Evolutionary conservation across 306 rosid genomes (phyloP).

Genomic region (Vachellia pachyceras): DNA sequence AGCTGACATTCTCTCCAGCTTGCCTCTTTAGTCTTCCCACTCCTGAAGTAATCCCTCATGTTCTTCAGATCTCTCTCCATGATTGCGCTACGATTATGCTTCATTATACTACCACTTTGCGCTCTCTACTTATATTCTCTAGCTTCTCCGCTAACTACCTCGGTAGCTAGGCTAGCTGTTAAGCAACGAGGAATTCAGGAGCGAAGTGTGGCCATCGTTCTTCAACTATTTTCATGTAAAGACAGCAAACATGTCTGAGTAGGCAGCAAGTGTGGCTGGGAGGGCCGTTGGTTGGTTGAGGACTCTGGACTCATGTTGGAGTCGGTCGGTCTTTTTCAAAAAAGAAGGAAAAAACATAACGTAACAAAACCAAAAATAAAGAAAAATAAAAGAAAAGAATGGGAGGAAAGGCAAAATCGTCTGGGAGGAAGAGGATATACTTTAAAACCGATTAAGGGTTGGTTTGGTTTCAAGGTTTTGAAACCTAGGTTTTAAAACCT

Average conservation of each 20-base stretch:
- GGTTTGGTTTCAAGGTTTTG: no score
- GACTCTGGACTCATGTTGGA: no score
- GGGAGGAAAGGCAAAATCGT: no score
- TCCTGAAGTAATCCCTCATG: slow-evolving; percentile 55
- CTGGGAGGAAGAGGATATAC: no score
- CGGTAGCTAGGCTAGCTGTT: not conserved
- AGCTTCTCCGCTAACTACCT: not conserved
- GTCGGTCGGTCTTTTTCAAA: no score
- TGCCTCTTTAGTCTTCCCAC: slow-evolving; percentile 59
- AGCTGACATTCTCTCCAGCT: slow-evolving; percentile 78
- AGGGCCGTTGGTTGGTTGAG: not conserved
- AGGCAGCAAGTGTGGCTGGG: not conserved
- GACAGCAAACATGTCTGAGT: not conserved
- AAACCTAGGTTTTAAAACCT: no score
- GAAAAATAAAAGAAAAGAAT: no score
- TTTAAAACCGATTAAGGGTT: no score
- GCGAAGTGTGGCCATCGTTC: not conserved
- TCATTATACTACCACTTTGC: not conserved
- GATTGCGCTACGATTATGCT: not conserved
- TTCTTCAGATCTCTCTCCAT: slow-evolving; percentile 43
- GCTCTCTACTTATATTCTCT: not conserved
- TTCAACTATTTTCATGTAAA: not conserved
- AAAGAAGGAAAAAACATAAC: no score
- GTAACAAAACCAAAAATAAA: no score
- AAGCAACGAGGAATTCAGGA: not conserved